Base-by-base conservation (phyloP, 257 asterid genomes). In the Primulina tabacum region DNA sequence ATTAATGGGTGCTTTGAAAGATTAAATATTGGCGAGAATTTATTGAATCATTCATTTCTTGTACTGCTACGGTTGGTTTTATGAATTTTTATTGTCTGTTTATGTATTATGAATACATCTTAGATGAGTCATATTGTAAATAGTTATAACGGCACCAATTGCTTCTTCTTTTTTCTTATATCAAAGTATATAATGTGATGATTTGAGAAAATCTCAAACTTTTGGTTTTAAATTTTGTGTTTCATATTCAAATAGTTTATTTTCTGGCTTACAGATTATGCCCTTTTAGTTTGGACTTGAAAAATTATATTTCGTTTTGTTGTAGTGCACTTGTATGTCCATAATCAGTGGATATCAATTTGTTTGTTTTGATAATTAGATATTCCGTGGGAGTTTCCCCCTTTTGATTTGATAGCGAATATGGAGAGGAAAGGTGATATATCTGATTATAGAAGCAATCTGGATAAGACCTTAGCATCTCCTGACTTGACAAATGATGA, bases 381-480 rank as follows among this genome's bases (percentile, higher is more conserved):
- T 34, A 32, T 62, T 43, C 21, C 68, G 68, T 40, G 53, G 8
- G 64, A 50, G 24, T 47, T 4, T 66, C 69, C 34, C 21, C 5
- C 26, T 60, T 72, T 76, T 74, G 62, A 32, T 72, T 69, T 77
- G 78, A 80, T 69, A 69, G 76, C 78, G 72, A 81, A 65, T 52
- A 91, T 91, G 97, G 81, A 43, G 70, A 71, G 68, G 57, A 70
- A 34, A 64, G 77, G 80, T 34, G 73, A 60, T 73, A 86, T 91
- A 65, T 81, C 80, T 7, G 86, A 82, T 43, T 92, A 89, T 62
- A 77, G 94, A 79, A 70, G 55, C 75, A 78, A 77, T 66, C 75
- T 92, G 70, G 96, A 92, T 78, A 76, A 77, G 69, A 89, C 96
- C 3, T 75, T 92, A 67, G 57, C 85, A 52, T 86, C 83, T 18